Base-by-base conservation (phyloP, 805 yeast species). In the Yarrowia porcina region DNA sequence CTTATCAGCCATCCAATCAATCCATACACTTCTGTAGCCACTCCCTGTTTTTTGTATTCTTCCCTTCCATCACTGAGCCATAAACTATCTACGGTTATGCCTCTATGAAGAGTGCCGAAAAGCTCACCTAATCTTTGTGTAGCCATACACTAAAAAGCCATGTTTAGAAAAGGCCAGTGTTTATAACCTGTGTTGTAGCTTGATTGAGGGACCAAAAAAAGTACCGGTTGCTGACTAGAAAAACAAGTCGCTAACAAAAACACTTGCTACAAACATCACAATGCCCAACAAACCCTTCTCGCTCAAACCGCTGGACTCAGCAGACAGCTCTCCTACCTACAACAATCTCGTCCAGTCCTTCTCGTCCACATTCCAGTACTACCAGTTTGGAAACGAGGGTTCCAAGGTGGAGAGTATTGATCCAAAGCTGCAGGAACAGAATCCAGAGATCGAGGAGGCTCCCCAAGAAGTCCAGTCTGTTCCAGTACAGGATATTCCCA, bases 251-350 rank as follows among this genome's bases (percentile, higher is more conserved):
- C n/a, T 25, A 25, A 25, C 4, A 25, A 25, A 25, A 25, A 25
- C 8, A 25, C 8, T 25, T 5, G 28, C 8, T 25, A n/a, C 28
- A 25, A 25, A 5, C 8, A 8, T 8, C 8, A 8, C 56, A 4
- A 49, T 49, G 56, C 21, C 56, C 9, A 32, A 49, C 38, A 49
- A 33, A 32, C 56, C 39, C 9, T 32, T 49, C 6, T 49, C 56
- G 39, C 39, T 49, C 38, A 32, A 32, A n/a, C 39, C 56, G 4
- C 17, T 49, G 2, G 39, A 45, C 4, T 30, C 52, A 10, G 20
- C 18, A n/a, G 18, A 20, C 39, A n/a, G 15, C 56, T 15, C 45
- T 1, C 45, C 38, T 9, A 47, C 15, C 18, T 20, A 49, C 39
- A 32, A 49, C 39, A 10, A 21, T 2, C 39, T 49, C 39, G 23